Evolutionary conservation across 1,284 basidiomycete species (phyloP).

Genomic region (Marasmius oreades): DNA sequence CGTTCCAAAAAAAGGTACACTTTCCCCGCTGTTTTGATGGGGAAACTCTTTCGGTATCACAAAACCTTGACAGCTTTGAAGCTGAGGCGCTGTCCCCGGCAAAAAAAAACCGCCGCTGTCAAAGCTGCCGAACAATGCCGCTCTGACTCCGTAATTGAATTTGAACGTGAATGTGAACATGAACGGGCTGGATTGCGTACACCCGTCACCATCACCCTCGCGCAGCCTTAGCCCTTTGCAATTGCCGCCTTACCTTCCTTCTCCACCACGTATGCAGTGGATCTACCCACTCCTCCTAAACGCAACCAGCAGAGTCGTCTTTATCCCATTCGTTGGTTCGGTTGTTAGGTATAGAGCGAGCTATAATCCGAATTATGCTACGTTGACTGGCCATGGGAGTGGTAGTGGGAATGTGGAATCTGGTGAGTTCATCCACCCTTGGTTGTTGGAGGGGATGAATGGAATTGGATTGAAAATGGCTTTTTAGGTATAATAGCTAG

Average conservation of each 20-base stretch:
- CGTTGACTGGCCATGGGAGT: too few species aligned
- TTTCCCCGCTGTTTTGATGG: too few species aligned
- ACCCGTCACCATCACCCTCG: neutral
- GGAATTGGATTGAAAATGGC: neutral
- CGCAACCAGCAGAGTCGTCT: neutral
- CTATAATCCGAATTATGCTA: neutral
- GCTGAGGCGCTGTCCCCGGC: too few species aligned
- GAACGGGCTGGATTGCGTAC: too few species aligned
- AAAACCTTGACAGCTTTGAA: too few species aligned
- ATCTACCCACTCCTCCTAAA: neutral
- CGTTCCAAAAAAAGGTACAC: too few species aligned
- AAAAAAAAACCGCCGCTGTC: too few species aligned
- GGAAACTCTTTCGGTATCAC: too few species aligned
- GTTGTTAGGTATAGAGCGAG: conserved; percentile 1
- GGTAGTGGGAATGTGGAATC: neutral
- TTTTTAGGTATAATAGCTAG: neutral
- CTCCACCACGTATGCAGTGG: neutral
- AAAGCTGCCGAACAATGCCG: too few species aligned
- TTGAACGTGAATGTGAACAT: too few species aligned
- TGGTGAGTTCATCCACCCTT: neutral
- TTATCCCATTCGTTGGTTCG: neutral
- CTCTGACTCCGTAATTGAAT: too few species aligned
- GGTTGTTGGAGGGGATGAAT: neutral
- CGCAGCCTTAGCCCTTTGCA: neutral
- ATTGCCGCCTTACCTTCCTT: neutral